Evolutionary conservation across 352 stramenopile genomes (phyloP), one percentile per base, ranked within the genome.

Genomic region (Globisporangium splendens): DNA sequence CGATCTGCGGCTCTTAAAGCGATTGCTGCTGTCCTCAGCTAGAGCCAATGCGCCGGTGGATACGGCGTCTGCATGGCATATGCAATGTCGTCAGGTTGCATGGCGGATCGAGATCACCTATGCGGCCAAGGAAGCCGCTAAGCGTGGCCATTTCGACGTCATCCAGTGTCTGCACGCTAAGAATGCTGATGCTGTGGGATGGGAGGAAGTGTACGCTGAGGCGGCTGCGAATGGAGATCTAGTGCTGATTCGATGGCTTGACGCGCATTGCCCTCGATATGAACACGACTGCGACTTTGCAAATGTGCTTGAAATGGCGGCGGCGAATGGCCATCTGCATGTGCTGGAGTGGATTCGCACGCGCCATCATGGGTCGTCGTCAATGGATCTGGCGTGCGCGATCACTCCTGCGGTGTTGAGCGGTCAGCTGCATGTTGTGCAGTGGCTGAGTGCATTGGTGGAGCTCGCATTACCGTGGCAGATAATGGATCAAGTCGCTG

Each of bases 281-380:
- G 35, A 21, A 55, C 33, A 62, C 8, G 24, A 31, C 2, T 3
- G 38, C 38, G 38, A 10, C 38, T 43, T 43, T 13, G 38, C 10
- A 43, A 13, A 17, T 17, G 38, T 38, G 46, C 20, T 51, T 20
- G 20, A 51, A 31, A 33, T 38, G 21, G 46, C 46, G 22, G 46
- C 46, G 20, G 46, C 20, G 46, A 64, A 70, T 47, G 73, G 70
- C 24, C 61, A 68, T n/a, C 8, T 56, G 8, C 15, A 56, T 12
- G 48, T 44, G 48, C 17, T 54, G 22, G 48, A 54, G 31, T 43
- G 48, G 48, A 12, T 54, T 15, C 39, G 15, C 15, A 12, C 13
- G 15, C 48, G 39, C 24, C 5, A 31, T 31, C 24, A 31, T 31
- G 24, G 24, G 24, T 17, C 21, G 13, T 51, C 21, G 46, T 39